phyloP scores from a whole-genome alignment of 352 stramenopile species.

The Achlya hypogyna region DNA sequence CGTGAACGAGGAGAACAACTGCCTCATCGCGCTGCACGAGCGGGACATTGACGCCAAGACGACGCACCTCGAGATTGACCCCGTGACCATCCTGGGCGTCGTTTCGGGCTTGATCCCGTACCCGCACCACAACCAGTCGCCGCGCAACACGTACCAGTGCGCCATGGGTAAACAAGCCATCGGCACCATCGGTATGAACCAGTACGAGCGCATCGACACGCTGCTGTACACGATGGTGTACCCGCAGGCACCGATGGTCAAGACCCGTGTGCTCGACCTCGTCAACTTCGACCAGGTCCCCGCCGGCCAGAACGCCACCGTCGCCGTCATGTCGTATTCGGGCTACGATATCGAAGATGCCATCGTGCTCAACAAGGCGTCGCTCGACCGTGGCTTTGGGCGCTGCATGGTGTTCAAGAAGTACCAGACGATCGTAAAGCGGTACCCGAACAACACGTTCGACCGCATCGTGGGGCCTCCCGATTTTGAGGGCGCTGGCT shows the following conservation, averaged over 20 bases:
- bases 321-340: conserved; percentile 99
- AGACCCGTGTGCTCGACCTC: conserved; percentile 96
- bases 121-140: conserved; percentile 98
- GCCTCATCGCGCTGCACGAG: conserved; percentile 94
- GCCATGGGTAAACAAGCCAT: conserved; percentile 99
- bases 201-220: conserved; percentile 98
- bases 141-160: conserved; percentile 99
- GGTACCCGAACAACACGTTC: conserved; percentile 95
- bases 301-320: conserved; percentile 97
- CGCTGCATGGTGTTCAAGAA: conserved; percentile 98
- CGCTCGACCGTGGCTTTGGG: conserved; percentile 95
- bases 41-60: conserved; percentile 84
- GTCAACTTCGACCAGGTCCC: conserved; percentile 98
- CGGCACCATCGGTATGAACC: conserved; percentile 97
- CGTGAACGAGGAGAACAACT: conserved; percentile 99
- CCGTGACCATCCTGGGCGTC: conserved; percentile 97
- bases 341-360: conserved; percentile 99
- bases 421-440: conserved; percentile 94
- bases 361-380: conserved; percentile 98
- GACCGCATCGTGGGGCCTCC: conserved; percentile 91
- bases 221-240: conserved; percentile 99
- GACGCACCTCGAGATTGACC: conserved; percentile 99
- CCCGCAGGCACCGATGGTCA: conserved; percentile 99
- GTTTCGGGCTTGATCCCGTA: conserved; percentile 98
- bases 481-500: conserved; percentile 58